Evolutionary conservation across 192 early-diverging fungal species (phyloP).

Genomic region (Ramicandelaber brevisporus): DNA sequence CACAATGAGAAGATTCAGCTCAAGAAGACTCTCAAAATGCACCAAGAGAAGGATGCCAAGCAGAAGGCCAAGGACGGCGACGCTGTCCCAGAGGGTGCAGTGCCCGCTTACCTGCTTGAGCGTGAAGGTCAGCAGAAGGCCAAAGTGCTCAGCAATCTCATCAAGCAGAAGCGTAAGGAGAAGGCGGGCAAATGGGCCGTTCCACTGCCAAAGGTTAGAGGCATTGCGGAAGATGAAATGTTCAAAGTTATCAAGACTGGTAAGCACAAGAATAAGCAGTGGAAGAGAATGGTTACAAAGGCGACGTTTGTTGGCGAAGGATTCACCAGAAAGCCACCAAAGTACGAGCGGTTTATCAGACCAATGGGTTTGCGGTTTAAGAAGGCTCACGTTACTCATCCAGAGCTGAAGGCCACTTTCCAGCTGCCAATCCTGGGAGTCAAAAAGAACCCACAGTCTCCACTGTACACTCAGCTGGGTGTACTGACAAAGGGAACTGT

Average conservation of each 20-base stretch:
- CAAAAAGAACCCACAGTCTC: constrained; percentile 95
- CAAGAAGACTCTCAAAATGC: constrained; percentile 99
- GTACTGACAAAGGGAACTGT: constrained; percentile 97
- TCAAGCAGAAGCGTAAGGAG: constrained; percentile 99
- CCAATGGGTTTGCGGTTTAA: constrained; percentile 96
- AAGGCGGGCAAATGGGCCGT: constrained; percentile 97
- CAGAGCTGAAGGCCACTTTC: constrained; percentile 93
- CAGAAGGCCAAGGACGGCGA: constrained; percentile 67
- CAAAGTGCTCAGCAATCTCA: constrained; percentile 95
- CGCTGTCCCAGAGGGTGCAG: constrained; percentile 82
- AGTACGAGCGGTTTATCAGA: constrained; percentile 95
- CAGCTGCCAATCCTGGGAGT: constrained; percentile 88
- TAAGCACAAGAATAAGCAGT: constrained; percentile 79
- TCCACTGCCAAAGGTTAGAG: constrained; percentile 91
- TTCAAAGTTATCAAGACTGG: constrained; percentile 94
- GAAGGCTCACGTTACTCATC: constrained; percentile 97
- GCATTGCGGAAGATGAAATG: constrained; percentile 98
- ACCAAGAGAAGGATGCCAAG: constrained; percentile 91
- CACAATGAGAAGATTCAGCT: constrained; percentile 97
- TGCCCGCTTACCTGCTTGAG: constrained; percentile 92
- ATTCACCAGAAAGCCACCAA: constrained; percentile 97
- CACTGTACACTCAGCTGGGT: constrained; percentile 87
- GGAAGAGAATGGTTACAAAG: constrained; percentile 98
- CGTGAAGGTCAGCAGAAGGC: constrained; percentile 92
- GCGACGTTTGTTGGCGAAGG: constrained; percentile 97